Conservation (phyloP, 2,329 filamentous ascomycete species). For the Cordyceps militaris region DNA sequence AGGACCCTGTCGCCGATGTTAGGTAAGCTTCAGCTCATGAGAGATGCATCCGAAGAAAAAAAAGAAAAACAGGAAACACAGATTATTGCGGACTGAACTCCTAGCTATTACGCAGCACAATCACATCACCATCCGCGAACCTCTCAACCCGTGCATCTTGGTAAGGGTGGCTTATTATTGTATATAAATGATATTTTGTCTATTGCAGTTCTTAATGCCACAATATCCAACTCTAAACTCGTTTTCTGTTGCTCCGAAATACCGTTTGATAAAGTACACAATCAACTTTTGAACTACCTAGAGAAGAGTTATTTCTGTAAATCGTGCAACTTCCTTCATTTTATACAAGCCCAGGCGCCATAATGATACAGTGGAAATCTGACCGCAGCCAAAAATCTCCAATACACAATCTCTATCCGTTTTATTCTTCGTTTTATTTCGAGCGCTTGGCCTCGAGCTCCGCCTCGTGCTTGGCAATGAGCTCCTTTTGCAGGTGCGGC, state of each 20-base stretch:
- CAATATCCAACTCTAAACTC: slow-evolving; percentile 1
- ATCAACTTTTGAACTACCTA: not conserved
- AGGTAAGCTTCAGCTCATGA: too few species aligned
- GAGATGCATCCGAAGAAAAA: too few species aligned
- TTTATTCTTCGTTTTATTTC: slow-evolving; percentile 33
- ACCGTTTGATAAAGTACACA: slow-evolving; percentile 3
- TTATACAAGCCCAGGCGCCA: slow-evolving; percentile 6
- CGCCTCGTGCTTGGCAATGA: slow-evolving; percentile 51
- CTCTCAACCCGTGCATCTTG: too few species aligned
- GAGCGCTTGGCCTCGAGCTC: slow-evolving; percentile 51
- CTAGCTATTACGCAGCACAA: too few species aligned
- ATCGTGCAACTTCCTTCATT: not conserved
- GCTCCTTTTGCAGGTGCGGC: slow-evolving; percentile 70
- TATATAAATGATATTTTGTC: not conserved
- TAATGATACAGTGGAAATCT: not conserved
- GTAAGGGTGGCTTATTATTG: too few species aligned
- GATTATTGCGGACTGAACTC: too few species aligned
- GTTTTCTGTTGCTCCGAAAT: not conserved
- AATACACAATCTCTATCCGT: not conserved
- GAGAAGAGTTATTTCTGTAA: slow-evolving; percentile 11
- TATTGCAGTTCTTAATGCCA: slow-evolving; percentile 8
- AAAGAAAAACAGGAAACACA: too few species aligned
- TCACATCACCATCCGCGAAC: too few species aligned
- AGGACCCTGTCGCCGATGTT: not conserved
- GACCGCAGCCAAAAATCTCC: not conserved